Base-by-base conservation (phyloP, 2,329 filamentous ascomycete genomes). In the Lasiodiplodia sp. region DNA sequence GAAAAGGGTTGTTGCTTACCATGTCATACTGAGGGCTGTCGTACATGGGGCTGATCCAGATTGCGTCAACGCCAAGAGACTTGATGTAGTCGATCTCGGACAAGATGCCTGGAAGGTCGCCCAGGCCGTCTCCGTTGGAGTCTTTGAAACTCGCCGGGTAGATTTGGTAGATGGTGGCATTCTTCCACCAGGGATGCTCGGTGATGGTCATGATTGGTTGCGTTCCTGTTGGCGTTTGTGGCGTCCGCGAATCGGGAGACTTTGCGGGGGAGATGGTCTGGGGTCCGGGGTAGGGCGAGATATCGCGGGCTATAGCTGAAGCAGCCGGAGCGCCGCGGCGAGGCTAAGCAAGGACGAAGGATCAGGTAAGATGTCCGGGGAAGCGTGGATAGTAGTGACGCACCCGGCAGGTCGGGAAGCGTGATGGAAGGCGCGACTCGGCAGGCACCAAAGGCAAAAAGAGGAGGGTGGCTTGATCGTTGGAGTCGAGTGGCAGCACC, bases 111-210 rank as follows among this genome's bases (percentile, higher is more conserved):
- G 82, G 83, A n/a, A 89, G 77, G 70, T 88, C 87, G 51, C 87
- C 87, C 57, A 84, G 77, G 5, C 87, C 87, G 68, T 86, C 83
- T 51, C 84, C 85, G 23, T 85, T 87, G 52, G 84, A 85, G 75
- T 88, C 87, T 70, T 87, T 84, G 79, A 89, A 89, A 31, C 85
- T 87, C n/a, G 87, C 84, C 2, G 87, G 86, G 74, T 89, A 90
- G 70, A 90, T 84, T 71, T 90, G 87, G 60, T 64, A 64, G 60
- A 64, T 64, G 40, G 60, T 37, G 47, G 60, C 84, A 75, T 89
- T 86, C 72, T 88, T 88, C 87, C 87, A 89, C 87, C 87, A 89
- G 73, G 52, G 64, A 14, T 69, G 44, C 14, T 67, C 64, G 31
- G 23, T 47, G 25, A 63, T 28, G 34, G 60, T 52, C 60, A 64